Evolutionary conservation across 1,139 yeast genomes (phyloP).

Genomic region (Pichia sp.): DNA sequence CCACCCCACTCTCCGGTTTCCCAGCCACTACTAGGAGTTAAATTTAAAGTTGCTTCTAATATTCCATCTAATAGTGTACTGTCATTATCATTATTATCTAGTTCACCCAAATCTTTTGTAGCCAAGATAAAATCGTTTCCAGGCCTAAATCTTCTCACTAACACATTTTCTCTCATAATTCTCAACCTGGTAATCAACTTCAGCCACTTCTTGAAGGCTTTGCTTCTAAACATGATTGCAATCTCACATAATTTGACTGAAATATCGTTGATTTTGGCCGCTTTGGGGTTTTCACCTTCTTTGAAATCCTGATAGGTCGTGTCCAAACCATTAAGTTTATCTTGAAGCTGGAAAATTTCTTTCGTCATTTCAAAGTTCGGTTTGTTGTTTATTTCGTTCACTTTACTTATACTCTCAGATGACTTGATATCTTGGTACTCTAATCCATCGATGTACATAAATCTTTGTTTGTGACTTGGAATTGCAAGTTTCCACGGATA

Average conservation of each 20-base stretch:
- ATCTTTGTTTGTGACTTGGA: slow-evolving; percentile 92
- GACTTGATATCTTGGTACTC: slow-evolving; percentile 27
- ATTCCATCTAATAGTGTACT: slow-evolving; percentile 37
- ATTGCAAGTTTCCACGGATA: slow-evolving; percentile 87
- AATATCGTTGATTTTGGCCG: slow-evolving; percentile 10
- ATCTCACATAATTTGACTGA: slow-evolving; percentile 38
- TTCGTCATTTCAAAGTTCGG: slow-evolving; percentile 23
- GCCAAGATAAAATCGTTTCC: slow-evolving; percentile 93
- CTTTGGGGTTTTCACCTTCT: slow-evolving; percentile 12
- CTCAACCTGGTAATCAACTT: slow-evolving; percentile 53
- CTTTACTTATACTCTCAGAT: slow-evolving; percentile 24
- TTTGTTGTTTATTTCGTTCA: slow-evolving; percentile 27
- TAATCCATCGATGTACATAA: slow-evolving; percentile 66
- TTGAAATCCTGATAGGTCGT: slow-evolving; percentile 1
- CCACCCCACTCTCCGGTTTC: slow-evolving; percentile 88
- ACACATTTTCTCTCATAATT: slow-evolving; percentile 56
- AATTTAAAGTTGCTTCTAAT: slow-evolving; percentile 60
- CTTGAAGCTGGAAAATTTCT: slow-evolving; percentile 9
- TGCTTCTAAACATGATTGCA: slow-evolving; percentile 51
- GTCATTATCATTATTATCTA: slow-evolving; percentile 26
- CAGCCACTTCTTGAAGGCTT: slow-evolving; percentile 66
- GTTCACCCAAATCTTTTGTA: slow-evolving; percentile 47
- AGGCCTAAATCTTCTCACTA: slow-evolving; percentile 85
- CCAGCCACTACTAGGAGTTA: slow-evolving; percentile 83
- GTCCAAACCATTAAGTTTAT: slow-evolving; percentile 1